Evolutionary conservation across 1,284 basidiomycete genomes (phyloP).

Genomic region (Apiotrichum domesticum): DNA sequence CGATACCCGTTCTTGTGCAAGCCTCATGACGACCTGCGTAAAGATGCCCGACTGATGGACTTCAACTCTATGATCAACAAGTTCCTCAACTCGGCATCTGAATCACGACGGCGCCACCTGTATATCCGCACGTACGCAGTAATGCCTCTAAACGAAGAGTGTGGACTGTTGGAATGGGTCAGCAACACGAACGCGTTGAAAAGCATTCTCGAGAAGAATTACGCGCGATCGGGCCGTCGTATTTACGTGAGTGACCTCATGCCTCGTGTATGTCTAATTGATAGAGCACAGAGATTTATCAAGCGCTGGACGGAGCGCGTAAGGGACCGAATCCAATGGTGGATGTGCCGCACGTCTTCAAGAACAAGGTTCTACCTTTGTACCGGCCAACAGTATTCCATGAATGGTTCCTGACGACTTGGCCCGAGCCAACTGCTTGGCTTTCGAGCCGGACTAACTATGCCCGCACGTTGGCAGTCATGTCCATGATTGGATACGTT

Average conservation of each 20-base stretch:
- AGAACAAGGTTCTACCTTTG: conserved; percentile 57
- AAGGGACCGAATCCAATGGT: background rate
- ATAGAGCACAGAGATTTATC: conserved; percentile 54
- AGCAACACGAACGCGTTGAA: conserved; percentile 85
- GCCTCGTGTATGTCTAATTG: conserved; percentile 1
- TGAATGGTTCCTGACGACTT: conserved; percentile 95
- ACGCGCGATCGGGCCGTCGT: conserved; percentile 58
- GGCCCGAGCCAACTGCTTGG: conserved; percentile 96
- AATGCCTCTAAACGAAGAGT: conserved; percentile 93
- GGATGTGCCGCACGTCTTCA: conserved; percentile 51
- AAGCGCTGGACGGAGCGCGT: conserved; percentile 47
- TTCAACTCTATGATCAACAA: conserved; percentile 99
- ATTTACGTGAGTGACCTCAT: conserved; percentile 56
- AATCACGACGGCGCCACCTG: conserved; percentile 80
- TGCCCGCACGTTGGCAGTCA: conserved; percentile 86
- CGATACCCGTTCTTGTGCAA: conserved; percentile 92
- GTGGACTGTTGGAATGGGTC: conserved; percentile 98
- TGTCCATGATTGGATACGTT: conserved; percentile 98
- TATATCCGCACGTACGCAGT: conserved; percentile 94
- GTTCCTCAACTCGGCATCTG: conserved; percentile 84
- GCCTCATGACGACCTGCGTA: conserved; percentile 94
- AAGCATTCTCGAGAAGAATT: conserved; percentile 67
- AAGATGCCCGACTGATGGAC: conserved; percentile 97
- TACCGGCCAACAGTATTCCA: conserved; percentile 79
- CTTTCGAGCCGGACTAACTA: conserved; percentile 80